Percentiles rank a stretch among this genome's conserved stretches.
Evolutionary conservation across 1,284 basidiomycete species (phyloP).

Genomic region (Trametes versicolor): DNA sequence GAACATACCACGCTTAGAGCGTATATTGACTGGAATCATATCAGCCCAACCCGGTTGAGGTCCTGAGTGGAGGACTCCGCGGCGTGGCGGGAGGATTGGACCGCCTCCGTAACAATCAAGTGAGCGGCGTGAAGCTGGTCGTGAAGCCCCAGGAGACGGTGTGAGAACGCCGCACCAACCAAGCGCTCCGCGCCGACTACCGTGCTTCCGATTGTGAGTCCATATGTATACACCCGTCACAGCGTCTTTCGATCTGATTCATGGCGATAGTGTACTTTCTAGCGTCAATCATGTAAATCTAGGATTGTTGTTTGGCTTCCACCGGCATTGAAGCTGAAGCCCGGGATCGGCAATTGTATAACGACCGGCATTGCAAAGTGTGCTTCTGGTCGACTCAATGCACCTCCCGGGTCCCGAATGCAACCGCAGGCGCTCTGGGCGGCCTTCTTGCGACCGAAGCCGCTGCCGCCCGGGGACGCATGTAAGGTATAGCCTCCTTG

Average conservation of each 20-base stretch:
- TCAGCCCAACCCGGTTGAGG: constrained; percentile 46
- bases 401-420: not conserved
- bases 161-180: not conserved
- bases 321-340: not conserved
- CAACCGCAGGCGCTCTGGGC: too few species aligned
- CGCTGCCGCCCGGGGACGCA: not conserved
- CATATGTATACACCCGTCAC: too few species aligned
- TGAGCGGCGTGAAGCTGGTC: constrained; percentile 59
- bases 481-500: too few species aligned
- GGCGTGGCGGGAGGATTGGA: constrained; percentile 56
- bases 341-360: not conserved
- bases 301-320: not conserved
- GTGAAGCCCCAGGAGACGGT: constrained; percentile 2
- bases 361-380: not conserved
- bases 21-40: too few species aligned
- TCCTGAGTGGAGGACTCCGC: constrained; percentile 55
- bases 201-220: not conserved
- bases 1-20: not conserved
- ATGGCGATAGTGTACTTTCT: too few species aligned
- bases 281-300: too few species aligned
- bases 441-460: constrained; percentile 1
- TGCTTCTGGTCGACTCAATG: not conserved
- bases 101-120: constrained; percentile 49
- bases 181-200: too few species aligned
- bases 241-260: too few species aligned